Percentiles rank a stretch among this genome's conserved stretches.
These are phyloP conservation scores for Sclerotinia subarctica DNA, from an alignment of 2,329 filamentous ascomycete species.

Conservation along the genomic window DNA sequence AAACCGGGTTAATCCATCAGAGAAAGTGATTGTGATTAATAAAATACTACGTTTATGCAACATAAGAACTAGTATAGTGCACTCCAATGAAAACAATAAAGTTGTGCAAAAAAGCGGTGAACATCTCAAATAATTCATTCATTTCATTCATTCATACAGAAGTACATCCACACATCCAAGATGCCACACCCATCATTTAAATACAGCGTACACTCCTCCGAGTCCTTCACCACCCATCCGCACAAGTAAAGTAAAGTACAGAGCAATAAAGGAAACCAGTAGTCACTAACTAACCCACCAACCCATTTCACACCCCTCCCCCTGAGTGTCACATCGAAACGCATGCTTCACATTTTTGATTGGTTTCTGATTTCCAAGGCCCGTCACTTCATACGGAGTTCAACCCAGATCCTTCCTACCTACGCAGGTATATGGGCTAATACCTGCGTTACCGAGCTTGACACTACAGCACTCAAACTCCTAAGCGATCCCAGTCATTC, in stretches of 20 bases:
- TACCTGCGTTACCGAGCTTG: too few relatives aligned
- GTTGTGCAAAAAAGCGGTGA: slow-evolving; percentile 16
- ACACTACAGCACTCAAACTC: too few relatives aligned
- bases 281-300: neutral
- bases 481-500: too few relatives aligned
- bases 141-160: neutral
- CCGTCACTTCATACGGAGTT: too few relatives aligned
- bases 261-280: neutral
- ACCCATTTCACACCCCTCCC: neutral
- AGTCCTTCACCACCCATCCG: neutral
- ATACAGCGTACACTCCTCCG: neutral
- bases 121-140: neutral
- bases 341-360: slow-evolving; percentile 14
- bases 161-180: too few relatives aligned
- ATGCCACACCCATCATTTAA: too few relatives aligned
- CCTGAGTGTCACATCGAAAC: slow-evolving; percentile 7
- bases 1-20: neutral
- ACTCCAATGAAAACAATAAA: too few relatives aligned
- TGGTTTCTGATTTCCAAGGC: neutral
- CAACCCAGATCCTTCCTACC: too few relatives aligned
- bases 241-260: too few relatives aligned
- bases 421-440: too few relatives aligned
- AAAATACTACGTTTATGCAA: neutral
- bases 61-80: neutral
- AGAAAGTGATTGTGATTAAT: neutral